Evolutionary conservation across 495 filamentous ascomycete species (phyloP).

Genomic region (Achaetomiella virescens): DNA sequence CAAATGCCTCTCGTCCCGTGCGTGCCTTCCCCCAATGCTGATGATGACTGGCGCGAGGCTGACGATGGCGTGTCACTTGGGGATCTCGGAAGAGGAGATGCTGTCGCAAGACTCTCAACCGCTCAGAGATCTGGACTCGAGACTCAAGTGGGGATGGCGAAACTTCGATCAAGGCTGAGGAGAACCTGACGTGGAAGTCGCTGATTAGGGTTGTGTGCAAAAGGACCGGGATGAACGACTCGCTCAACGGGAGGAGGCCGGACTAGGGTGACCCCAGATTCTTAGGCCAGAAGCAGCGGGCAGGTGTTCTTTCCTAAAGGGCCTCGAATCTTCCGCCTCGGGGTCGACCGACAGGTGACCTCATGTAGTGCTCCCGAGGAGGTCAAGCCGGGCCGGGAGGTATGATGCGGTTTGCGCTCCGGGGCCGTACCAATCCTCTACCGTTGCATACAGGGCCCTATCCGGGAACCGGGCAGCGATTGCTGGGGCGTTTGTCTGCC

Average conservation of each 20-base stretch:
- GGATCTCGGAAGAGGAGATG: constrained; percentile 6
- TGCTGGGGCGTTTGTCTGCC: constrained; percentile 3
- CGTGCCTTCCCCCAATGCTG: not conserved
- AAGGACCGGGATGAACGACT: constrained; percentile 11
- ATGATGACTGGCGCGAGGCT: constrained; percentile 7
- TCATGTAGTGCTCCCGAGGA: not conserved
- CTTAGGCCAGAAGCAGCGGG: constrained; percentile 5
- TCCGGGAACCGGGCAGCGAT: constrained; percentile 5
- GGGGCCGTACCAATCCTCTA: not conserved
- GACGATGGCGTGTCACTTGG: constrained; percentile 9
- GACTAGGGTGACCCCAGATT: constrained; percentile 27
- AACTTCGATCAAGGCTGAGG: constrained; percentile 18
- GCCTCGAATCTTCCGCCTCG: not conserved
- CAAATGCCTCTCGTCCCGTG: not conserved
- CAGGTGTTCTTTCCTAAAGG: not conserved
- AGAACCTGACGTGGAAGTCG: constrained; percentile 17
- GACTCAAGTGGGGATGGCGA: constrained; percentile 27
- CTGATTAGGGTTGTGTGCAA: constrained; percentile 24
- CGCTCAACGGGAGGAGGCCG: constrained; percentile 8
- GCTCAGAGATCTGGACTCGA: constrained; percentile 16
- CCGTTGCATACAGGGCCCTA: constrained; percentile 3
- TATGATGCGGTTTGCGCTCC: constrained; percentile 1
- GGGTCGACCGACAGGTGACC: not conserved
- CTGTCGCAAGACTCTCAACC: constrained; percentile 3
- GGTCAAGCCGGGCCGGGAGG: not conserved